Percentiles rank a stretch among this genome's conserved stretches.
Conservation (phyloP, 129 eudicot species). For the Cynara cardunculus region DNA sequence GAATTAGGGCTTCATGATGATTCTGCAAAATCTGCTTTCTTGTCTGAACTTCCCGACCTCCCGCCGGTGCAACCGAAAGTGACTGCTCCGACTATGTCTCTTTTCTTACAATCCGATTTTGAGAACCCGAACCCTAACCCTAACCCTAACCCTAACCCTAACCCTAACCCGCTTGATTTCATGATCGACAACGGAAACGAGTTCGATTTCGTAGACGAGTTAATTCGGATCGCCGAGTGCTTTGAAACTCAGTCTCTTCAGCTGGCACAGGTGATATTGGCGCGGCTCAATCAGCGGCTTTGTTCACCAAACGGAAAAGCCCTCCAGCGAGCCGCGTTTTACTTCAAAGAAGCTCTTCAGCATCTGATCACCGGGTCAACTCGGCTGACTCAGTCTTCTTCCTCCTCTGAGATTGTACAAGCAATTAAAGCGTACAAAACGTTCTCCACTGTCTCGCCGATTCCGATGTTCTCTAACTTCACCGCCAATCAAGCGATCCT, state of each 20-base stretch:
- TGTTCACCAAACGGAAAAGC: slow-evolving; percentile 54
- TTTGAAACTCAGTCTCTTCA: slow-evolving; percentile 76
- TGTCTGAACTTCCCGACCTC: slow-evolving; percentile 33
- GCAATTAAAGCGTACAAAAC: slow-evolving; percentile 63
- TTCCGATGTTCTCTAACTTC: slow-evolving; percentile 87
- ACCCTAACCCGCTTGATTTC: slow-evolving; percentile 14
- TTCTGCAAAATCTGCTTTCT: slow-evolving; percentile 20
- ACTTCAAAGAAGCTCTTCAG: slow-evolving; percentile 89
- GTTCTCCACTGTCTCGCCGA: slow-evolving; percentile 67
- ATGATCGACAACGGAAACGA: slow-evolving; percentile 11
- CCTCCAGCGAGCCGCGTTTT: slow-evolving; percentile 76
- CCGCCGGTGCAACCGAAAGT: slow-evolving; percentile 18
- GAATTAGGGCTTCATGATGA: slow-evolving; percentile 78
- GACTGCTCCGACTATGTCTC: slow-evolving; percentile 18
- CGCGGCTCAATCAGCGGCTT: slow-evolving; percentile 76
- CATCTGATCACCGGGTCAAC: slow-evolving; percentile 45
- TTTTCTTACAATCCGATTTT: slow-evolving; percentile 19
- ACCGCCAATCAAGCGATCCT: slow-evolving; percentile 90
- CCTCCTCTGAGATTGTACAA: slow-evolving; percentile 60
- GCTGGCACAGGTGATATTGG: slow-evolving; percentile 58
- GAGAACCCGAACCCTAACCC: slow-evolving; percentile 1
- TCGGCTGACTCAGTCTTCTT: slow-evolving; percentile 26
- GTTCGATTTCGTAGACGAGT: slow-evolving; percentile 56
- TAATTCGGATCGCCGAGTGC: slow-evolving; percentile 65
- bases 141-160: not conserved